Evolutionary conservation across 495 filamentous ascomycete genomes (phyloP).

Genomic region (Elaphomyces granulatus): DNA sequence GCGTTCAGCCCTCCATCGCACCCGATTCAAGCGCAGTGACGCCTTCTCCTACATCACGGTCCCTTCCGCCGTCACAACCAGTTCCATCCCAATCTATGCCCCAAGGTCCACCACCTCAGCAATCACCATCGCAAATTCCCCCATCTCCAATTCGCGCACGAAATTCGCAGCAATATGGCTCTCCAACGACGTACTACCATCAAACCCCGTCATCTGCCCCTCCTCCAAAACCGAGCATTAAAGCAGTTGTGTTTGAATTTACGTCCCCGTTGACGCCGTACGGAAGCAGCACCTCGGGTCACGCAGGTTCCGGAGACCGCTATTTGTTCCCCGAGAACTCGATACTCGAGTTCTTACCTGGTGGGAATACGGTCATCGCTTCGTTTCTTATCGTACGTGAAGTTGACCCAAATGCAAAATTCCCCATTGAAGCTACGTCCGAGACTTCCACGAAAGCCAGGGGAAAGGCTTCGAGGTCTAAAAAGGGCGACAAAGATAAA

Average conservation of each 20-base stretch:
- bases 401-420: constrained; percentile 31
- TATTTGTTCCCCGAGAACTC: constrained; percentile 80
- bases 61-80: constrained; percentile 8
- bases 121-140: constrained; percentile 20
- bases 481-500: constrained; percentile 24
- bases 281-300: constrained; percentile 39
- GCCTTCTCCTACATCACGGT: constrained; percentile 9
- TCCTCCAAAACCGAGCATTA: constrained; percentile 40
- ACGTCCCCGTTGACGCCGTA: constrained; percentile 35
- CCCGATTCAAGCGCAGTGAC: constrained; percentile 2
- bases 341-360: constrained; percentile 57
- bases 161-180: constrained; percentile 19
- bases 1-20: constrained; percentile 3
- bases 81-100: constrained; percentile 12
- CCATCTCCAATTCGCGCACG: constrained; percentile 27
- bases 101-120: constrained; percentile 20
- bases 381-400: constrained; percentile 38
- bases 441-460: constrained; percentile 18
- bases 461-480: constrained; percentile 24
- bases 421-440: constrained; percentile 22
- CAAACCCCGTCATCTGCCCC: constrained; percentile 20
- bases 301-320: constrained; percentile 62
- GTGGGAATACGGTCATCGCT: constrained; percentile 32
- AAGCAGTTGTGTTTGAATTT: constrained; percentile 75
- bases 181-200: constrained; percentile 24